These are phyloP conservation scores for Fusarium liriodendri DNA, from an alignment of 2,329 filamentous ascomycete genomes.

Conservation along the genomic window DNA sequence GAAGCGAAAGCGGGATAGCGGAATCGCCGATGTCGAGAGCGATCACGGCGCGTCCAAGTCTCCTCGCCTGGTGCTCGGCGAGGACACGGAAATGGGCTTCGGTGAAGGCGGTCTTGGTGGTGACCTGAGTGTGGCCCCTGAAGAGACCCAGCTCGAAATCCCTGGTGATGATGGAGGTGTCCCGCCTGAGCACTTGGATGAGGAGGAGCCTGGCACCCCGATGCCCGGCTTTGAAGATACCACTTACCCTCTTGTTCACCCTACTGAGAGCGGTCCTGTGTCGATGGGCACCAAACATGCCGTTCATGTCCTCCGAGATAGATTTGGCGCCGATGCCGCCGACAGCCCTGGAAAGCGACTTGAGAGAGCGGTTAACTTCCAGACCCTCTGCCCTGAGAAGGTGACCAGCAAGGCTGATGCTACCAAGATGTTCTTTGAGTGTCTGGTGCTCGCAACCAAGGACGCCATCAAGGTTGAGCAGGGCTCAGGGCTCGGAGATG, in stretches of 20 bases:
- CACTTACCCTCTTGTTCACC: conserved; percentile 78
- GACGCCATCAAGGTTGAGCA: conserved; percentile 98
- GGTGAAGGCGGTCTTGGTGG: conserved; percentile 63
- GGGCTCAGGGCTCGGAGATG: conserved; percentile 77
- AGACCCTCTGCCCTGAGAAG: conserved; percentile 86
- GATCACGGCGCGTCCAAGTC: conserved; percentile 74
- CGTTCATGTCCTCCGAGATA: conserved; percentile 91
- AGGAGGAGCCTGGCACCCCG: conserved; percentile 56
- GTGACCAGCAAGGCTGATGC: conserved; percentile 88
- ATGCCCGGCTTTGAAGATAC: conserved; percentile 82
- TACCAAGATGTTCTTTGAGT: conserved; percentile 99
- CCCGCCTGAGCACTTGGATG: conserved; percentile 54
- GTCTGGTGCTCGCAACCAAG: conserved; percentile 94
- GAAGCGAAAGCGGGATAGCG: conserved; percentile 94
- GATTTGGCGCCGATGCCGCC: conserved; percentile 81
- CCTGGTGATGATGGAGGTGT: conserved; percentile 63
- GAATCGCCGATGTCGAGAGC: conserved; percentile 81
- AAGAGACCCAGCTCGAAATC: conserved; percentile 74
- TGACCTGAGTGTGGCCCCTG: conserved; percentile 64
- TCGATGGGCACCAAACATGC: conserved; percentile 94
- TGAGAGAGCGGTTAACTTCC: conserved; percentile 84
- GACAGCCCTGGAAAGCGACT: conserved; percentile 78
- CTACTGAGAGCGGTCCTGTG: conserved; percentile 85
- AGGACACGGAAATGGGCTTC: conserved; percentile 67
- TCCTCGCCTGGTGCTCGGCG: conserved; percentile 75